phyloP scores from a whole-genome alignment of 768 basidiomycete species.

The Mycena floridula region DNA sequence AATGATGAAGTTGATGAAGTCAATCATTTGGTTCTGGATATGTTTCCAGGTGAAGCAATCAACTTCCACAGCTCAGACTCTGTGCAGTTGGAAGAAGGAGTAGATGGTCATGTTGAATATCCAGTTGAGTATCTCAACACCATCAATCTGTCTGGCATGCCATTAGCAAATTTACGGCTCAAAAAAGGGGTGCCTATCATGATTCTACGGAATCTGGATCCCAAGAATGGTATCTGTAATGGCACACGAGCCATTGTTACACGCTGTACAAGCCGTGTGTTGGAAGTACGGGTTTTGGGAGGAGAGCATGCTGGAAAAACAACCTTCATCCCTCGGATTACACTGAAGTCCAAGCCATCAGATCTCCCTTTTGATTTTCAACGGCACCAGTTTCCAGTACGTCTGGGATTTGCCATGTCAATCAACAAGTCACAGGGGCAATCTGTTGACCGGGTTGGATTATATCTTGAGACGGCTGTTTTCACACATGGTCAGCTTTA shows the following conservation, averaged over 20 bases:
- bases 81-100: slow-evolving; percentile 12
- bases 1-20: slow-evolving; percentile 25
- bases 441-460: slow-evolving; percentile 33
- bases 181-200: slow-evolving; percentile 21
- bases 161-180: slow-evolving; percentile 13
- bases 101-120: no score
- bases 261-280: slow-evolving; percentile 19
- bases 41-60: slow-evolving; percentile 5
- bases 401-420: slow-evolving; percentile 38
- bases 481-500: slow-evolving; percentile 41
- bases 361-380: slow-evolving; percentile 23
- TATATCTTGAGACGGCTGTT: slow-evolving; percentile 28
- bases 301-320: slow-evolving; percentile 29
- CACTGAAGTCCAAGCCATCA: slow-evolving; percentile 17
- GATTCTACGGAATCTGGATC: background rate
- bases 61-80: slow-evolving; percentile 10
- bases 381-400: slow-evolving; percentile 35
- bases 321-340: slow-evolving; percentile 34
- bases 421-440: slow-evolving; percentile 48
- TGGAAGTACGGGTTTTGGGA: slow-evolving; percentile 28
- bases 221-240: background rate
- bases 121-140: slow-evolving; percentile 24
- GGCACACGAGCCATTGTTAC: slow-evolving; percentile 19
- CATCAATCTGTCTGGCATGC: slow-evolving; percentile 23
- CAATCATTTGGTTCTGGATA: slow-evolving; percentile 9